Evolutionary conservation across 2,329 filamentous ascomycete species (phyloP).

Genomic region (Stenocarpella maydis): DNA sequence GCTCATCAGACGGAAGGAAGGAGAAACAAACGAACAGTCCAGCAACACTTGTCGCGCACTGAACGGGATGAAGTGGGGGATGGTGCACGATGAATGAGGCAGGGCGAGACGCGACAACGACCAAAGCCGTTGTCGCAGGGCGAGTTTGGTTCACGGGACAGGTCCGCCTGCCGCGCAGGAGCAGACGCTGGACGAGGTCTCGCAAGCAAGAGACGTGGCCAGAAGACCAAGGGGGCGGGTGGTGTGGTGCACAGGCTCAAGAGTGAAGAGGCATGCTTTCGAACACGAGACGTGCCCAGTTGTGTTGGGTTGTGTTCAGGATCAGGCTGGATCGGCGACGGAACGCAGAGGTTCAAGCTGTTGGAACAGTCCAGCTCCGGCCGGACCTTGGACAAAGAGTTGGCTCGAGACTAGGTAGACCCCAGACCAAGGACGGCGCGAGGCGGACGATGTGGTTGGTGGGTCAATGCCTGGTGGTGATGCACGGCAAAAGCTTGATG

Average conservation of each 20-base stretch:
- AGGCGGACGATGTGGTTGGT: not conserved
- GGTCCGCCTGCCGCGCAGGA: not conserved
- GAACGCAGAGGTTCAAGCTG: slow-evolving; percentile 3
- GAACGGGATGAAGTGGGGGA: not conserved
- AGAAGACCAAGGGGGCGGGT: not conserved
- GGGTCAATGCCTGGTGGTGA: slow-evolving; percentile 6
- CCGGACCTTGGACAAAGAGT: slow-evolving; percentile 9
- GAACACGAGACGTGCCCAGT: not conserved
- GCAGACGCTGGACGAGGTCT: slow-evolving; percentile 11
- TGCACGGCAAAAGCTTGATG: slow-evolving; percentile 7
- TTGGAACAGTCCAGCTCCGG: not conserved
- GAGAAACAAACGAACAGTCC: slow-evolving; percentile 10
- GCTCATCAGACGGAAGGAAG: slow-evolving; percentile 21
- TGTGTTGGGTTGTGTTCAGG: not conserved
- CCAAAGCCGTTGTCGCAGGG: slow-evolving; percentile 29
- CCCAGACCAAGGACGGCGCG: not conserved
- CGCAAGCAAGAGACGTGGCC: not conserved
- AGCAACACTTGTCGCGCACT: slow-evolving; percentile 37
- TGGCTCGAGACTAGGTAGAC: not conserved
- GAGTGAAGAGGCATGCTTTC: not conserved
- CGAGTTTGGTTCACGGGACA: not conserved
- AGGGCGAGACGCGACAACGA: slow-evolving; percentile 32
- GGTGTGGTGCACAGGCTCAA: not conserved
- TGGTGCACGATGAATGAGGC: not conserved
- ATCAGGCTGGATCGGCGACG: not conserved